phyloP scores from a whole-genome alignment of 2,329 filamentous ascomycete species.

The Ophiostoma quercus region DNA sequence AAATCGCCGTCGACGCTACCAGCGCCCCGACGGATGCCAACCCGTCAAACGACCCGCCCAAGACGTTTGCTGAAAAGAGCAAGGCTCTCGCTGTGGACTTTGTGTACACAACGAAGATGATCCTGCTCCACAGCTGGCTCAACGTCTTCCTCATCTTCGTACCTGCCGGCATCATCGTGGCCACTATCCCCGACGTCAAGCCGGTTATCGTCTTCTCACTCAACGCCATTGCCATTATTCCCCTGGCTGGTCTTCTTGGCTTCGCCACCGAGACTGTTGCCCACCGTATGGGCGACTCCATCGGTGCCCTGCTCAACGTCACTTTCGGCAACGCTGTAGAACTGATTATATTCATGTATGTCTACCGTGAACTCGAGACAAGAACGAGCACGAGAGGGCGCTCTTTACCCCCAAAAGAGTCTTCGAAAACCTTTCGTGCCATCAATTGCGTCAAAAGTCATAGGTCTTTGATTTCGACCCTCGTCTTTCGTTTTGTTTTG shows the following conservation, averaged over 20 bases:
- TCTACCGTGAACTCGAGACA: conserved; percentile 40
- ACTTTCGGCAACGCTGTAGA: conserved; percentile 79
- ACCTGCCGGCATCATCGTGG: conserved; percentile 65
- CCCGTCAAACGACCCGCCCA: conserved; percentile 7
- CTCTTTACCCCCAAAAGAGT: conserved; percentile 35
- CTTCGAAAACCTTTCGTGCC: conserved; percentile 50
- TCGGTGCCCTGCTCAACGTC: conserved; percentile 84
- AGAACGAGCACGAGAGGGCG: conserved; percentile 47
- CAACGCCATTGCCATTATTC: conserved; percentile 71
- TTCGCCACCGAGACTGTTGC: conserved; percentile 73
- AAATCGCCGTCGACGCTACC: conserved; percentile 4
- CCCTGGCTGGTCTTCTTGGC: conserved; percentile 65
- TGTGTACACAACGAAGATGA: conserved; percentile 51
- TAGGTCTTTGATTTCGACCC: conserved; percentile 23
- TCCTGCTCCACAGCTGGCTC: conserved; percentile 68
- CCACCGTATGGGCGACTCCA: conserved; percentile 67
- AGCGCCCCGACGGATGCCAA: neutral
- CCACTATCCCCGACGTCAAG: conserved; percentile 45
- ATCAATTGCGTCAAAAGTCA: conserved; percentile 44
- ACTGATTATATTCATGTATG: conserved; percentile 69
- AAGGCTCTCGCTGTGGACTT: conserved; percentile 32
- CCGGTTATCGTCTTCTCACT: conserved; percentile 64
- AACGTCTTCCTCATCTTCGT: conserved; percentile 74
- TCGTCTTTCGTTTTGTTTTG: conserved; percentile 19
- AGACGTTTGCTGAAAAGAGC: conserved; percentile 10